A percentile compares a stretch with the other conserved stretches of the same genome.
Evolutionary conservation across 371 early-diverging fungal species (phyloP).

Genomic region (Blastocladiella emersonii): DNA sequence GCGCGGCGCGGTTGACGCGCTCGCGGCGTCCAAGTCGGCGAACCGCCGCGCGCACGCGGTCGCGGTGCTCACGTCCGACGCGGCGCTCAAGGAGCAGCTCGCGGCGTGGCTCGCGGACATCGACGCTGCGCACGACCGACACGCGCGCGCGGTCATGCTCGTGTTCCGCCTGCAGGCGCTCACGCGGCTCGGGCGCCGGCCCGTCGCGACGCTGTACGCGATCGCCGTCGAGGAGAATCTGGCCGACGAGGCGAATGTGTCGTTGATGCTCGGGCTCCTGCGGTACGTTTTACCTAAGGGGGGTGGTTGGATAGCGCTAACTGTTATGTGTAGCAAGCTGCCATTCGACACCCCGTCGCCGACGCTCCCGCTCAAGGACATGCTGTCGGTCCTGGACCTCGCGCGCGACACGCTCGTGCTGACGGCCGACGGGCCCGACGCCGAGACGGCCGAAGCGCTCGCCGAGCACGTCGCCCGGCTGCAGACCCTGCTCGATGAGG

Average conservation of each 20-base stretch:
- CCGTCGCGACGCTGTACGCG: neutral
- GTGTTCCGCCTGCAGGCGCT: neutral
- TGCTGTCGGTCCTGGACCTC: no score
- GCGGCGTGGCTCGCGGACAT: neutral
- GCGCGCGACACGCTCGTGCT: no score
- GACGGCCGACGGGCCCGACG: no score
- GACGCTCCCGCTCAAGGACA: no score
- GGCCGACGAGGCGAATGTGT: neutral
- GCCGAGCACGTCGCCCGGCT: neutral
- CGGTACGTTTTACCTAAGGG: neutral
- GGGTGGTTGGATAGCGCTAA: neutral
- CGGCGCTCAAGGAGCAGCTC: neutral
- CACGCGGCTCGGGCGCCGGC: neutral
- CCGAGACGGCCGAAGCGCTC: neutral
- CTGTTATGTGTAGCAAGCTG: neutral
- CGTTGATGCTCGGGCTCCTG: neutral
- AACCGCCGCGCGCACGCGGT: neutral
- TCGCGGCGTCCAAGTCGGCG: neutral
- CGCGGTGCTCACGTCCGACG: neutral
- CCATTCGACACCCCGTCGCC: neutral
- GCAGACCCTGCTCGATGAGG: neutral
- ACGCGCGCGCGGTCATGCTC: neutral
- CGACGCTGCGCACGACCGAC: neutral
- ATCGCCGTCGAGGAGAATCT: neutral
- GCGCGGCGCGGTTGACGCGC: neutral